A percentile compares a stretch with the other conserved stretches of the same genome.
Evolutionary conservation across 257 asterid species (phyloP).

Genomic region (Solanum sejunctum): DNA sequence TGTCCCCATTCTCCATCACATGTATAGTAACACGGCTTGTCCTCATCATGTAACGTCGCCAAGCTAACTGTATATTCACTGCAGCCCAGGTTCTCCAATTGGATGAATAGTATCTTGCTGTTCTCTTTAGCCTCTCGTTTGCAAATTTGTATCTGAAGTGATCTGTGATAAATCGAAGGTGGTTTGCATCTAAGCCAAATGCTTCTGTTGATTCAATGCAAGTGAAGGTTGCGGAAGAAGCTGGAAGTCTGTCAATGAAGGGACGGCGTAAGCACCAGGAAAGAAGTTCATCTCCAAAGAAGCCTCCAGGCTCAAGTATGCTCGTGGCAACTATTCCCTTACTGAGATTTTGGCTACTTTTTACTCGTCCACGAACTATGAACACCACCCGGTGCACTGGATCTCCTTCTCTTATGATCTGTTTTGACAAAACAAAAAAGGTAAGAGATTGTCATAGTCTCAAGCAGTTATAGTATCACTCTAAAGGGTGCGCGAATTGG

Average conservation of each 20-base stretch:
- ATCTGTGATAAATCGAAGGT: constrained; percentile 63
- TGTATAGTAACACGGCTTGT: constrained; percentile 22
- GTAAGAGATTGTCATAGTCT: background rate
- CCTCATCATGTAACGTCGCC: constrained; percentile 57
- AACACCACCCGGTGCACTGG: constrained; percentile 70
- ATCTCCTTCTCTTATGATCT: constrained; percentile 92
- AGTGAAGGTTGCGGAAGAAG: constrained; percentile 79
- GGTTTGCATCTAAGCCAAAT: constrained; percentile 46
- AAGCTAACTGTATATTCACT: constrained; percentile 70
- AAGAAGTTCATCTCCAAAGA: constrained; percentile 82
- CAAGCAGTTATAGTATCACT: background rate
- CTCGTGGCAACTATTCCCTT: constrained; percentile 61
- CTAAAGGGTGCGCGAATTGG: background rate
- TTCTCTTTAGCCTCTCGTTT: constrained; percentile 60
- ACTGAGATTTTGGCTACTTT: constrained; percentile 66
- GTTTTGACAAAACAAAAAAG: background rate
- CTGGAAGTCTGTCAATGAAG: constrained; percentile 67
- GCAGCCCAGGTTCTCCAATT: constrained; percentile 98
- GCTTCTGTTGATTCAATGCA: constrained; percentile 68
- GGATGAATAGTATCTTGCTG: constrained; percentile 61
- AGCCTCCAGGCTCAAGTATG: constrained; percentile 63
- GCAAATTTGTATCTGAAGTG: constrained; percentile 82
- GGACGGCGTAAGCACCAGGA: constrained; percentile 96
- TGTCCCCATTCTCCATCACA: constrained; percentile 14
- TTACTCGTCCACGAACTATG: constrained; percentile 62